Evolutionary conservation across 441 rosid species (phyloP), one percentile per base, ranked within the genome.

Genomic region (Pelargonium australe): DNA sequence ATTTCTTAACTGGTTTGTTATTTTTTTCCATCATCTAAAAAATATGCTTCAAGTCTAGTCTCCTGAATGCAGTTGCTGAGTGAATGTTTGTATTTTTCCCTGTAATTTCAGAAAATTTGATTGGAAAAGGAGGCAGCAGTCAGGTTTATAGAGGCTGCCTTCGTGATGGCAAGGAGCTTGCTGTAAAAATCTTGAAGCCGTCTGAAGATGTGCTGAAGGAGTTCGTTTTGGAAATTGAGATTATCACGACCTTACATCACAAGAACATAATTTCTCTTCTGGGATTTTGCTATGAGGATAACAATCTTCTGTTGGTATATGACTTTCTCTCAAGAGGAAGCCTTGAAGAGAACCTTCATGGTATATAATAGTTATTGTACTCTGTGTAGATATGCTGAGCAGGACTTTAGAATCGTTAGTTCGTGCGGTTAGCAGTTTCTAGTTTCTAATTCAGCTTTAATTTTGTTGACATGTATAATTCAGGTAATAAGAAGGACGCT

Each of bases 61-160:
- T n/a, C n/a, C n/a, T n/a, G n/a, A n/a, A n/a, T n/a, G n/a, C 12
- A 19, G 31, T 62, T 25, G 7, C 40, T 20, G 34, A 62, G 25
- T 6, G 12, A 3, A 20, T 62, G 34, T 57, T 14, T 31, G n/a
- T n/a, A n/a, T n/a, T n/a, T n/a, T 44, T 61, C 1, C 16, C 31
- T 41, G 17, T 64, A 67, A 64, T 77, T 74, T 63, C 83, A 95
- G 97, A 85, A 66, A 88, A 91, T 74, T 65, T 95, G 80, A 76
- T 95, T 31, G 99, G 99, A 70, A 89, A 79, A 85, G 99, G 99
- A 70, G 99, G 99, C 57, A 87, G 87, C 71, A 89, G 97, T 72
- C 83, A 82, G 73, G 97, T 95, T 68, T 95, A 91, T 75, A 85
- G 76, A 83, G 99, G 99, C 11, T 80, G 77, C 67, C 85, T 94